phyloP scores from a whole-genome alignment of 257 asterid species.

The Plantago ovata region DNA sequence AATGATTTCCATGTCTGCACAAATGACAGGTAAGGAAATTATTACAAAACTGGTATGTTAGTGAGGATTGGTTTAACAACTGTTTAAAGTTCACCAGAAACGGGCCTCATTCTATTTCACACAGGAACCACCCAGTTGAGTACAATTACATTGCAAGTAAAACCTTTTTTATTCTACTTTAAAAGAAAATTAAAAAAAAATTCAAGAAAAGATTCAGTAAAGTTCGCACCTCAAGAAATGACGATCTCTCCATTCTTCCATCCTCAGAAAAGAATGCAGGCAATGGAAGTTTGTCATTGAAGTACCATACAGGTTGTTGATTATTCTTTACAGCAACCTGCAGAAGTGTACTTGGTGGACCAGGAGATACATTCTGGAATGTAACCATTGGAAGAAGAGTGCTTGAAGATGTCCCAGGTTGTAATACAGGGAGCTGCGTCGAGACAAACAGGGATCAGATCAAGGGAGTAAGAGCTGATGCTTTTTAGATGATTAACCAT shows the following conservation, averaged over 20 bases:
- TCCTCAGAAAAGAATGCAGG: slow-evolving; percentile 69
- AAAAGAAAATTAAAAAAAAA: too few relatives aligned
- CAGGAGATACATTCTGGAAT: slow-evolving; percentile 80
- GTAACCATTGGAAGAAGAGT: slow-evolving; percentile 86
- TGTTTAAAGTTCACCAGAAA: too few relatives aligned
- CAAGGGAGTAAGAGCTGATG: neutral
- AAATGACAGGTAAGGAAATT: slow-evolving; percentile 10
- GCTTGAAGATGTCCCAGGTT: slow-evolving; percentile 83
- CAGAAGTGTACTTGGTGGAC: slow-evolving; percentile 74
- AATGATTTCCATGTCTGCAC: slow-evolving; percentile 94
- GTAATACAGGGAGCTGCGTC: slow-evolving; percentile 70
- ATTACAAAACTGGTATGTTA: neutral
- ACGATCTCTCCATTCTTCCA: slow-evolving; percentile 89
- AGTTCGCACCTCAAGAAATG: slow-evolving; percentile 75
- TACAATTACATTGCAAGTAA: too few relatives aligned
- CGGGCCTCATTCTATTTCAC: too few relatives aligned
- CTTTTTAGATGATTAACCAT: neutral
- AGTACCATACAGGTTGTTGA: slow-evolving; percentile 98
- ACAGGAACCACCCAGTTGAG: too few relatives aligned
- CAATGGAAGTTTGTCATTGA: slow-evolving; percentile 65
- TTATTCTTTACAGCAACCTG: slow-evolving; percentile 97
- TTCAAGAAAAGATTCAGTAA: slow-evolving; percentile 1
- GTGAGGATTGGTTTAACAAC: neutral
- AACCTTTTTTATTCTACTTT: too few relatives aligned
- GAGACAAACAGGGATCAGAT: slow-evolving; percentile 18